These are phyloP conservation scores for Zygoascus hellenicus DNA, from an alignment of 1,139 yeast species.

Conservation along the genomic window DNA sequence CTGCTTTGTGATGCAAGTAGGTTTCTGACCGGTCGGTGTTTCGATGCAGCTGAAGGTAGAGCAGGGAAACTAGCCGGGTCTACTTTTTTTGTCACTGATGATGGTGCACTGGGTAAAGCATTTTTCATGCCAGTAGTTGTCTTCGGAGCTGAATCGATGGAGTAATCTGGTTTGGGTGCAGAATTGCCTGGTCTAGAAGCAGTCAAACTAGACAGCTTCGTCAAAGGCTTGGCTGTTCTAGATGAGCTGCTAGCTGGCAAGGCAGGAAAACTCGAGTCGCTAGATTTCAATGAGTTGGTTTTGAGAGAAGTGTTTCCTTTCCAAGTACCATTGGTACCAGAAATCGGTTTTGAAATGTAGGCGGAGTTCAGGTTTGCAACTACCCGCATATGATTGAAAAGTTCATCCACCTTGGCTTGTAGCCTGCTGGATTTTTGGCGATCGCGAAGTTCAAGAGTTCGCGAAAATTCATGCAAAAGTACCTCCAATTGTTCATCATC, in stretches of 20 bases:
- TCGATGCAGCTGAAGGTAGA: conserved; percentile 2
- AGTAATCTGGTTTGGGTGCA: neutral
- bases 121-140: conserved; percentile 1
- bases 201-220: neutral
- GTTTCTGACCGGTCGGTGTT: neutral
- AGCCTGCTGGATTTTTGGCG: conserved; percentile 1
- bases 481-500: conserved; percentile 40
- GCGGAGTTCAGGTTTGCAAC: neutral
- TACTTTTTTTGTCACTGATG: neutral
- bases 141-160: neutral
- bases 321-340: conserved; percentile 8
- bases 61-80: conserved; percentile 4
- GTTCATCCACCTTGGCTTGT: neutral
- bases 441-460: conserved; percentile 1
- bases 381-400: neutral
- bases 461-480: conserved; percentile 42
- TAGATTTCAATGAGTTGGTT: neutral
- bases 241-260: neutral
- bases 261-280: conserved; percentile 5
- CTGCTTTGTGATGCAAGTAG: neutral
- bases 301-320: neutral
- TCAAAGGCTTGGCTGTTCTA: neutral
- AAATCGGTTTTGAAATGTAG: neutral
- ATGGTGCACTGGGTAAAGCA: neutral
- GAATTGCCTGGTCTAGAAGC: neutral